A percentile compares a stretch with the other conserved stretches of the same genome.
phyloP scores from a whole-genome alignment of 345 rosid species.

The Ailanthus altissimus region DNA sequence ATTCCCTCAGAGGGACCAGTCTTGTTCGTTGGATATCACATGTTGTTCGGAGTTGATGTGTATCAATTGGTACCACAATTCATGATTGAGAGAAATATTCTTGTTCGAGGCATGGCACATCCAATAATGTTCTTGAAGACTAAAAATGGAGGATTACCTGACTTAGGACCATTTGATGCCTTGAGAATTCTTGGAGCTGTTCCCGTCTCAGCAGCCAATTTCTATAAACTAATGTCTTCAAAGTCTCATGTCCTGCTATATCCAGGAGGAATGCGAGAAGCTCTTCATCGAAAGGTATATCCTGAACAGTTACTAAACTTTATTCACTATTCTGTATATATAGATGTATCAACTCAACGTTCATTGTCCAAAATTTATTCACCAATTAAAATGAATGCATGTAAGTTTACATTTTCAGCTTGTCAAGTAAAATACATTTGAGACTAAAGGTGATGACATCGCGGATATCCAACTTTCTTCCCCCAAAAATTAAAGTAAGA shows the following conservation, averaged over 20 bases:
- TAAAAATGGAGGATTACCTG: slow-evolving; percentile 22
- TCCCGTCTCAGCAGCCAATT: slow-evolving; percentile 59
- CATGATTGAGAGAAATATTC: slow-evolving; percentile 38
- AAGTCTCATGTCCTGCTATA: slow-evolving; percentile 64
- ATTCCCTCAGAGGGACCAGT: slow-evolving; percentile 63
- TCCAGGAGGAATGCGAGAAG: slow-evolving; percentile 83
- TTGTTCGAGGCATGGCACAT: slow-evolving; percentile 53
- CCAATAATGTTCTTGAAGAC: slow-evolving; percentile 36
- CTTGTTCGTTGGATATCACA: slow-evolving; percentile 54
- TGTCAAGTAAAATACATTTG: not conserved
- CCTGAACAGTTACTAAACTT: not conserved
- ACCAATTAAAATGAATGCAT: slow-evolving; percentile 4
- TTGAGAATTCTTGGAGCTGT: slow-evolving; percentile 61
- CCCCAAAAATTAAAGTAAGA: not conserved
- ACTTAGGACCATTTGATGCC: slow-evolving; percentile 31
- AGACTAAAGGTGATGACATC: not conserved
- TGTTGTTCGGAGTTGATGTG: slow-evolving; percentile 49
- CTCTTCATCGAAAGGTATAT: slow-evolving; percentile 61
- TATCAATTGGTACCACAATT: slow-evolving; percentile 29
- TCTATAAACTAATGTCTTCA: slow-evolving; percentile 60
- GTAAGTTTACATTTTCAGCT: not conserved
- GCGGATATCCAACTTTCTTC: not conserved
- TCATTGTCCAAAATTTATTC: not conserved
- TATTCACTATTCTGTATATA: not conserved
- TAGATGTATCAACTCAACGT: not conserved